Percentiles rank a stretch among this genome's conserved stretches.
These are phyloP conservation scores for Aureobasidium namibiae DNA, from an alignment of 2,329 filamentous ascomycete genomes.

Conservation along the genomic window DNA sequence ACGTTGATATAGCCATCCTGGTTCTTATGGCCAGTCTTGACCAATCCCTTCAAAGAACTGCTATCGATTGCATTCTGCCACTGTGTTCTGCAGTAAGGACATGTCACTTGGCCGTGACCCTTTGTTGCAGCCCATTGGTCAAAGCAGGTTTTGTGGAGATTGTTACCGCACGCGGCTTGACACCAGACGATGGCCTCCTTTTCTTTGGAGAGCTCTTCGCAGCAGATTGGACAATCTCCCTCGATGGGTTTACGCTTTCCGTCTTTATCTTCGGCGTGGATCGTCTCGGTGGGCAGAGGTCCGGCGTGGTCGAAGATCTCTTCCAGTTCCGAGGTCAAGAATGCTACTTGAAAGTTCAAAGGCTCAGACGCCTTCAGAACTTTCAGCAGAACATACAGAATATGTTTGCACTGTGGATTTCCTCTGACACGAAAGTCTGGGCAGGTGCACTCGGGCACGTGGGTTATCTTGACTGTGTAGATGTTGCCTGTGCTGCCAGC, in stretches of 20 bases:
- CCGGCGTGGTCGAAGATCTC: slow-evolving; percentile 50
- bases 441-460: slow-evolving; percentile 34
- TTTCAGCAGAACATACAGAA: slow-evolving; percentile 52
- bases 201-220: slow-evolving; percentile 20
- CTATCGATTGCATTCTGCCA: slow-evolving; percentile 20
- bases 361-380: slow-evolving; percentile 49
- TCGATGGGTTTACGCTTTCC: slow-evolving; percentile 53
- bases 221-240: slow-evolving; percentile 57
- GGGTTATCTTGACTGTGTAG: slow-evolving; percentile 48
- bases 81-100: slow-evolving; percentile 25
- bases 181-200: slow-evolving; percentile 46
- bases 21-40: slow-evolving; percentile 18
- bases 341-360: slow-evolving; percentile 54
- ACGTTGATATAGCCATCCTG: slow-evolving; percentile 28
- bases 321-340: slow-evolving; percentile 49
- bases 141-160: slow-evolving; percentile 51
- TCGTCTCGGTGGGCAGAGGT: slow-evolving; percentile 35
- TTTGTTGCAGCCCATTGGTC: slow-evolving; percentile 40
- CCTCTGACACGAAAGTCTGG: slow-evolving; percentile 21
- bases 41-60: slow-evolving; percentile 18
- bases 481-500: slow-evolving; percentile 56
- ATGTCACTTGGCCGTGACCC: slow-evolving; percentile 20
- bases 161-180: slow-evolving; percentile 54
- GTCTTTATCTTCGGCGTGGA: slow-evolving; percentile 23
- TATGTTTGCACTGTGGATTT: slow-evolving; percentile 57